Conservation (phyloP, 192 early-diverging fungal genomes). For the Kickxella alabastrina region DNA sequence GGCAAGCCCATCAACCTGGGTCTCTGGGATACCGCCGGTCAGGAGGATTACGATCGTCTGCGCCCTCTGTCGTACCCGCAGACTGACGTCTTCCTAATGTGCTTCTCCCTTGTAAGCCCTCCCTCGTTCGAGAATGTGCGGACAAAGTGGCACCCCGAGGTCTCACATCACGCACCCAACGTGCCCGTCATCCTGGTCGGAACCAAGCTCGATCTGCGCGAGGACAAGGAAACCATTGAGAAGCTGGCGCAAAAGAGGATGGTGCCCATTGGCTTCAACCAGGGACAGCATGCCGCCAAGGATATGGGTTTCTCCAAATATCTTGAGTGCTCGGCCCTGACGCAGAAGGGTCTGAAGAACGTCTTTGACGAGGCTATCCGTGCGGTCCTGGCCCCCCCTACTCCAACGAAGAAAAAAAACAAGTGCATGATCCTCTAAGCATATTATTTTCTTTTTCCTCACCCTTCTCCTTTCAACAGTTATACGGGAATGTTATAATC, state of each 20-base stretch:
- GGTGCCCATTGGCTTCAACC: constrained; percentile 82
- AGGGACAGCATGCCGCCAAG: constrained; percentile 85
- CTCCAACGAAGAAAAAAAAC: constrained; percentile 61
- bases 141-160: constrained; percentile 97
- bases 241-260: constrained; percentile 82
- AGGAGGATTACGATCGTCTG: constrained; percentile 98
- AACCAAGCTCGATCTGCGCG: constrained; percentile 96
- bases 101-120: constrained; percentile 95
- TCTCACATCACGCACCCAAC: constrained; percentile 91
- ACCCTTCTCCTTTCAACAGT: not conserved
- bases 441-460: not conserved
- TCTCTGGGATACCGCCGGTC: constrained; percentile 98
- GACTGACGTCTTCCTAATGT: constrained; percentile 97
- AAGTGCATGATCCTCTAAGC: constrained; percentile 74
- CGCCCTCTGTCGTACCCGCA: constrained; percentile 97
- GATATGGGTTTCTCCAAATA: constrained; percentile 90
- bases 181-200: constrained; percentile 91
- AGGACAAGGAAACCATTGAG: constrained; percentile 86
- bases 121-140: constrained; percentile 96
- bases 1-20: constrained; percentile 98
- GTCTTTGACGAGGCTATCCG: constrained; percentile 99
- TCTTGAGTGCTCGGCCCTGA: constrained; percentile 95
- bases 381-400: constrained; percentile 78
- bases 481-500: not conserved
- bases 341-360: constrained; percentile 96